Percentiles rank a stretch among this genome's conserved stretches.
Evolutionary conservation across 176 grass and related monocot genomes (phyloP).

Genomic region (Phragmites australis): DNA sequence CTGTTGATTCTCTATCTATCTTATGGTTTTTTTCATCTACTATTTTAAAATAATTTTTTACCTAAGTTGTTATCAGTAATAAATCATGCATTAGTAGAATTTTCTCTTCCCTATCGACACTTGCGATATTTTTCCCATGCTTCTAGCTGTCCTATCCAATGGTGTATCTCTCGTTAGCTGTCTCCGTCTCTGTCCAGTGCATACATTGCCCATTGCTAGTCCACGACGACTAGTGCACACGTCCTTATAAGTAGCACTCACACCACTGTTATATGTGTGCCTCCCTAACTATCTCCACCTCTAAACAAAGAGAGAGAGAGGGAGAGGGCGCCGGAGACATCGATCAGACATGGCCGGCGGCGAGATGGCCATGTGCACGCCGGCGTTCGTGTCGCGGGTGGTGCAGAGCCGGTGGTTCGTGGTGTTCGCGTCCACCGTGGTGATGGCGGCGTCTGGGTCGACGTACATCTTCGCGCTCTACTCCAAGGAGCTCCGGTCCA

Average conservation of each 20-base stretch:
- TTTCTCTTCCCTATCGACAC: no score
- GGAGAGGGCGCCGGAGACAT: not conserved
- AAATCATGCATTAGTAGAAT: no score
- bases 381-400: slow-evolving; percentile 12
- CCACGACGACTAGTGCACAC: not conserved
- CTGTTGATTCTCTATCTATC: no score
- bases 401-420: slow-evolving; percentile 27
- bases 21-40: no score
- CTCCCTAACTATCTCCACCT: not conserved
- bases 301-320: no score
- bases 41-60: no score
- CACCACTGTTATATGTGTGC: not conserved
- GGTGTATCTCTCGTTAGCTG: not conserved
- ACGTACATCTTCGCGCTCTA: slow-evolving; percentile 61
- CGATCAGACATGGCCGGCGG: not conserved
- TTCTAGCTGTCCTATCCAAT: not conserved
- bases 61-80: no score
- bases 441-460: slow-evolving; percentile 42
- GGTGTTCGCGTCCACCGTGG: slow-evolving; percentile 21
- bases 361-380: slow-evolving; percentile 23
- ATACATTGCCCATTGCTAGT: not conserved
- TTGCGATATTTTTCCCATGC: not conserved
- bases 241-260: slow-evolving; percentile 1
- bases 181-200: not conserved
- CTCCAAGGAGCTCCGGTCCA: slow-evolving; percentile 52